Evolutionary conservation across 768 basidiomycete genomes (phyloP).

Genomic region (Tricholoma flavovirens): DNA sequence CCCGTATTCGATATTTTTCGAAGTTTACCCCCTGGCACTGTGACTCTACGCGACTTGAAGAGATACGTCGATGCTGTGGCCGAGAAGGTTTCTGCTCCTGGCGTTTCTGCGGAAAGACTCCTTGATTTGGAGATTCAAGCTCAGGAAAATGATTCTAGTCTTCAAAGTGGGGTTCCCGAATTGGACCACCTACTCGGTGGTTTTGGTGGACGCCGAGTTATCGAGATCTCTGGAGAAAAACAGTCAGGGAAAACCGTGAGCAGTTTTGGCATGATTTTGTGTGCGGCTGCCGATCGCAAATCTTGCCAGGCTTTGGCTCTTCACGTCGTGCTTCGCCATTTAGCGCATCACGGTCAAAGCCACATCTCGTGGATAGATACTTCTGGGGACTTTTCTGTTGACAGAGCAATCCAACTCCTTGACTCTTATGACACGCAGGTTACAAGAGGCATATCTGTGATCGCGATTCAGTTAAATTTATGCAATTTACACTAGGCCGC

Average conservation of each 20-base stretch:
- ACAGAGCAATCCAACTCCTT: conserved; percentile 37
- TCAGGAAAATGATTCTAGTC: conserved; percentile 13
- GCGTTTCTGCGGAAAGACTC: conserved; percentile 29
- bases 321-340: conserved; percentile 51
- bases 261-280: neutral
- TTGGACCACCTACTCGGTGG: conserved; percentile 51
- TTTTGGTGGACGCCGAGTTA: conserved; percentile 44
- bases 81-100: conserved; percentile 39
- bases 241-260: conserved; percentile 67
- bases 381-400: conserved; percentile 57
- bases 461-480: conserved; percentile 3
- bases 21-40: conserved; percentile 42
- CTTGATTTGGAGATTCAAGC: conserved; percentile 17
- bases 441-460: neutral
- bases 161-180: conserved; percentile 36
- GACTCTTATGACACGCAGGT: conserved; percentile 22
- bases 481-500: conserved; percentile 17
- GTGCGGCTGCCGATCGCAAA: neutral
- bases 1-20: conserved; percentile 45
- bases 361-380: conserved; percentile 69
- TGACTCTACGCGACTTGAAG: conserved; percentile 45
- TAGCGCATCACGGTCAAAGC: conserved; percentile 31
- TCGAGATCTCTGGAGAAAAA: conserved; percentile 66
- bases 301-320: conserved; percentile 52
- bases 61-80: conserved; percentile 33